Base-by-base conservation (phyloP, 306 rosid species). In the Rosa persica region DNA sequence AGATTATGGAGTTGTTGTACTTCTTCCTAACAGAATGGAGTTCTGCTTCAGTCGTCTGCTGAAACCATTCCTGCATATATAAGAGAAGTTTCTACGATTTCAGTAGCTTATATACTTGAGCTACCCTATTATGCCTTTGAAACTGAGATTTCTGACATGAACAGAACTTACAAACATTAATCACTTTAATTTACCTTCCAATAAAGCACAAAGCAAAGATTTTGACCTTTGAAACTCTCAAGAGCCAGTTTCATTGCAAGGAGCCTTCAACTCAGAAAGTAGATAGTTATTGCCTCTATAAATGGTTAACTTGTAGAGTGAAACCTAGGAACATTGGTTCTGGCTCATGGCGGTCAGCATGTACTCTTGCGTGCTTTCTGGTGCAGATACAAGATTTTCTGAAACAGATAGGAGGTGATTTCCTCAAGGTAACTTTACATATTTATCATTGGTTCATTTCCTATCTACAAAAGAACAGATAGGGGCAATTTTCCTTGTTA, bases 351-450 rank as follows among this genome's bases (percentile, higher is more conserved):
- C 7, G 36, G 7, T 60, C 36, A 70, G 17, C 30, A 19, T 55
- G 48, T 70, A 71, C 75, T 74, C 62, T 80, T 75, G 47, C 34
- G 30, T 61, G 78, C 51, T 76, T 86, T 79, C 40, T 78, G 65
- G 30, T 81, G 85, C 98, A 95, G 99, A 81, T 95, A 80, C 89
- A 84, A 87, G 86, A 86, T 82, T 88, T 93, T 81, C 76, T 95
- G 88, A 93, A 88, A 76, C 90, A 87, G 76, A 73, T 93, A 82
- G 98, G 85, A 48, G 99, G 98, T 52, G 96, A 93, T 81, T 95
- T 95, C 89, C 75, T 92, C 52, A 83, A 91, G 97, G 97, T 93
- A 88, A 81, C 46, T 43, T 75, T 66, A 60, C 25, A 83, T 58
- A 46, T 8, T 40, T 73, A 27, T 62, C 46, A 54, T 76, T 70